Base-by-base conservation (phyloP, 2,329 filamentous ascomycete species). In the Fusarium liriodendri region DNA sequence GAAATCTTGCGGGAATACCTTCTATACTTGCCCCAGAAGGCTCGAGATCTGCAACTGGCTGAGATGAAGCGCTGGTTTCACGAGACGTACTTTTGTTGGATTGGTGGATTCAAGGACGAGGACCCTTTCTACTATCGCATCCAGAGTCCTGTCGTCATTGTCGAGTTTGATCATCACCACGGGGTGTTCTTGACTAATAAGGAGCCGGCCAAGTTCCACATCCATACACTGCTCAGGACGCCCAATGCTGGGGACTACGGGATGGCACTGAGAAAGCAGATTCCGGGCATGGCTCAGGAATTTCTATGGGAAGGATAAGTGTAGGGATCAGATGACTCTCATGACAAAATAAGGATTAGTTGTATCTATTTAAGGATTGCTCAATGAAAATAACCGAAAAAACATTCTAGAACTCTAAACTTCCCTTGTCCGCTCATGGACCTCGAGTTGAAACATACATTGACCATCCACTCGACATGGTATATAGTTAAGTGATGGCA, bases 31-130 rank as follows among this genome's bases (percentile, higher is more conserved):
- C 93, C 93, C 0, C 76, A 82, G 0, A 77, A 79, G 13, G 87
- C 92, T 0, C 86, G 91, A 2, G 77, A 85, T 58, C 79, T 89
- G 6, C 88, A 89, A 18, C 80, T 94, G 2, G 81, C 84, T 1
- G 85, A 91, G 42, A 85, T 91, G 55, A 84, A 86, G 60, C 78
- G 80, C 4, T 87, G 89, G 79, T 89, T 92, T 65, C 77, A 83
- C n/a, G 92, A 95, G 84, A 95, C 93, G 6, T 93, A 94, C 78
- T 95, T 94, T 79, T 89, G 88, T 79, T 96, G 94, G 93, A 95
- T 95, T 63, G 94, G 94, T 5, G 90, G 89, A 0, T 93, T 85
- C 69, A 89, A 86, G 0, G 86, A 93, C 61, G 82, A 89, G 0
- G 93, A 95, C 79, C 85, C 93, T 0, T 96, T 94, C 77, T 96